Conservation (phyloP, 768 basidiomycete species). For the Lactarius akahatsu region DNA sequence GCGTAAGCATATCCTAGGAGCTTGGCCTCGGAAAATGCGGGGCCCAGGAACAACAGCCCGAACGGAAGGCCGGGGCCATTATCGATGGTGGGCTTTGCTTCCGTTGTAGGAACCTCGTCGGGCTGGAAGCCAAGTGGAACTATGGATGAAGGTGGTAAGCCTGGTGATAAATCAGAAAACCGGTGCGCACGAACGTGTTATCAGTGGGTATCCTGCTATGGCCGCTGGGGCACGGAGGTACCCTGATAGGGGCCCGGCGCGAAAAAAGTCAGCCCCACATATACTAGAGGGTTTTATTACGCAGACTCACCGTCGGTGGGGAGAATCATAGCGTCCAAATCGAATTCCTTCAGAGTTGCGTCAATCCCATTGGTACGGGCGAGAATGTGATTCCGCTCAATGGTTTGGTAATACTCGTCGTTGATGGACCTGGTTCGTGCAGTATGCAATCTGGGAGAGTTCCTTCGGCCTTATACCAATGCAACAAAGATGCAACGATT, state of each 20-base stretch:
- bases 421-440: constrained; percentile 6
- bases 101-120: constrained; percentile 31
- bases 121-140: constrained; percentile 42
- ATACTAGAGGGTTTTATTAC: background rate
- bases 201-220: constrained; percentile 41
- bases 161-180: background rate
- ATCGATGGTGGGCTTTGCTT: constrained; percentile 36
- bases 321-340: constrained; percentile 53
- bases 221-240: constrained; percentile 30
- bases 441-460: background rate
- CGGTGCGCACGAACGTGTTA: constrained; percentile 34
- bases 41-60: constrained; percentile 46
- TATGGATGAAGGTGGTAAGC: constrained; percentile 2
- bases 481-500: constrained; percentile 15
- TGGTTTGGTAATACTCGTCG: constrained; percentile 43
- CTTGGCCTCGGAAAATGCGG: constrained; percentile 45
- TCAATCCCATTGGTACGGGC: constrained; percentile 56
- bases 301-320: constrained; percentile 37
- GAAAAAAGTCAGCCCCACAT: background rate
- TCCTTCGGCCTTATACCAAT: background rate
- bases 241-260: constrained; percentile 2
- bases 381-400: constrained; percentile 35
- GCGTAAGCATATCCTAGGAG: constrained; percentile 47
- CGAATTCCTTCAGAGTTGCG: constrained; percentile 44
- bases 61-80: constrained; percentile 38